phyloP scores from a whole-genome alignment of 164 flowering plant species.

The Cinnamomum chago region DNA sequence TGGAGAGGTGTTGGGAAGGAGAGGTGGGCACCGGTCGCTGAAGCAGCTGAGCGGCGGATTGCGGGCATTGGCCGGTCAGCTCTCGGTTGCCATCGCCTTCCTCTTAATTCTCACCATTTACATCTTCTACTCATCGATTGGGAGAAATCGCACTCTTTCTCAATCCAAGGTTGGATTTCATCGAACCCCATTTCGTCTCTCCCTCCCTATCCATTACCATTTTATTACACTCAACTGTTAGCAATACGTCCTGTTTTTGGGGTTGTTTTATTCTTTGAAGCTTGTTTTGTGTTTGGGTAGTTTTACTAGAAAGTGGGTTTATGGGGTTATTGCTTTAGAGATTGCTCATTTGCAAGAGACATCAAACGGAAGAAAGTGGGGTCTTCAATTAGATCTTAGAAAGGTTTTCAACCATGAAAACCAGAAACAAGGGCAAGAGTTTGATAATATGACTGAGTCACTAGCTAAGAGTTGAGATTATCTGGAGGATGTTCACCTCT shows the following conservation, averaged over 20 bases:
- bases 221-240: too few species aligned
- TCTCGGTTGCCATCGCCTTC: slow-evolving; percentile 29
- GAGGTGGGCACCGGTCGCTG: slow-evolving; percentile 30
- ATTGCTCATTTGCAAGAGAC: too few species aligned
- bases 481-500: too few species aligned
- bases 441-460: too few species aligned
- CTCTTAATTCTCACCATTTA: slow-evolving; percentile 34
- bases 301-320: not conserved
- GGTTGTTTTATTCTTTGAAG: too few species aligned
- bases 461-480: too few species aligned
- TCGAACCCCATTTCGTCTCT: not conserved
- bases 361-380: too few species aligned
- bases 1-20: slow-evolving; percentile 24
- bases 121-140: slow-evolving; percentile 21
- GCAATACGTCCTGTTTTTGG: too few species aligned
- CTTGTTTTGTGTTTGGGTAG: not conserved
- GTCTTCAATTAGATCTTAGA: too few species aligned
- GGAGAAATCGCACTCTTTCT: not conserved
- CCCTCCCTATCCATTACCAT: not conserved
- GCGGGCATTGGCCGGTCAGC: slow-evolving; percentile 23
- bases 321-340: not conserved
- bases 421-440: too few species aligned
- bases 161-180: slow-evolving; percentile 15
- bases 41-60: slow-evolving; percentile 31
- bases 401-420: too few species aligned